These are phyloP conservation scores for Hura crepitans DNA, from an alignment of 441 rosid species.

Conservation along the genomic window DNA sequence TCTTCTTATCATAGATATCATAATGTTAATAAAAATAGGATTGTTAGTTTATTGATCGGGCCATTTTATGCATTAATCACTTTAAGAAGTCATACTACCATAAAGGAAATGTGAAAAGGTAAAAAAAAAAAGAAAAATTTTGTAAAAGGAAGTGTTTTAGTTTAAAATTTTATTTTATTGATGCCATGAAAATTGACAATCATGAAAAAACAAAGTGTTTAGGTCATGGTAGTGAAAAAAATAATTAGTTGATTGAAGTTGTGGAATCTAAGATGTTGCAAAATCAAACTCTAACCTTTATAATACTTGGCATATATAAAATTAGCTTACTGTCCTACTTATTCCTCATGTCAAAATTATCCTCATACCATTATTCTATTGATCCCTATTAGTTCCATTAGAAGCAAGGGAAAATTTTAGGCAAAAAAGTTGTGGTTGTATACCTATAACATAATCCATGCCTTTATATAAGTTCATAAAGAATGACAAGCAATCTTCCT, in stretches of 20 bases:
- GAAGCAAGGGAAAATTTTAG: background rate
- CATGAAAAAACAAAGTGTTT: background rate
- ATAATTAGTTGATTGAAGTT: background rate
- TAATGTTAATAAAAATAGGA: background rate
- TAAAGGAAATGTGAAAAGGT: background rate
- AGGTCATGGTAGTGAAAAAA: background rate
- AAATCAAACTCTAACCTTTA: background rate
- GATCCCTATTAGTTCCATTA: conserved; percentile 4
- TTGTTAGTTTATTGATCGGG: background rate
- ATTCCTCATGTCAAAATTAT: background rate
- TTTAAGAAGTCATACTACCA: background rate
- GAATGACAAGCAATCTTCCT: background rate
- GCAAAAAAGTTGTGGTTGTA: background rate
- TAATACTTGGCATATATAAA: background rate
- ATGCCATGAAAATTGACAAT: background rate
- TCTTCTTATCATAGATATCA: background rate
- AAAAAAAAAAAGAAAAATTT: background rate
- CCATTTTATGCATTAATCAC: background rate
- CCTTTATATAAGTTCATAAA: background rate
- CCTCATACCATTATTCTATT: background rate
- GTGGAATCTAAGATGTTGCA: background rate
- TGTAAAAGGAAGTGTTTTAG: conserved; percentile 1
- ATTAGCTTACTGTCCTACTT: background rate
- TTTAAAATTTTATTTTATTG: background rate
- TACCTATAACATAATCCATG: background rate